Evolutionary conservation across 2,329 filamentous ascomycete species (phyloP).

Genomic region (Alternaria gaisen): DNA sequence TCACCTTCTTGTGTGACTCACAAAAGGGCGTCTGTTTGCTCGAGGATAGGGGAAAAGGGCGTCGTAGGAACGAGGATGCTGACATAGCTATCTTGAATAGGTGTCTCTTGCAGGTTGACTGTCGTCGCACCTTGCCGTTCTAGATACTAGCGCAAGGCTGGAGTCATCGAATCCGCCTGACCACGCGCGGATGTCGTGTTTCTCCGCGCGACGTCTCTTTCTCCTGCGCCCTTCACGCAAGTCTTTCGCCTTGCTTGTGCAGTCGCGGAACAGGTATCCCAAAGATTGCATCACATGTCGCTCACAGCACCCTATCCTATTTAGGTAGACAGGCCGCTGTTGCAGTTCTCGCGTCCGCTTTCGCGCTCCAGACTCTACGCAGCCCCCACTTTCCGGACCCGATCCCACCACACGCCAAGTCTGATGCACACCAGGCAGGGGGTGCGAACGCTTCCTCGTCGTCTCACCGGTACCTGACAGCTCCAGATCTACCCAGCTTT

Average conservation of each 20-base stretch:
- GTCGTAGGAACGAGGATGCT: neutral
- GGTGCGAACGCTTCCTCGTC: neutral
- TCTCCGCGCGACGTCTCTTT: neutral
- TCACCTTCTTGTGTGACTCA: neutral
- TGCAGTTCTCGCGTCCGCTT: conserved; percentile 4
- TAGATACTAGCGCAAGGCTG: neutral
- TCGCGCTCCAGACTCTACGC: conserved; percentile 1
- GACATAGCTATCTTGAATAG: neutral
- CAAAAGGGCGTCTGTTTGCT: neutral
- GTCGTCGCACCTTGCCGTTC: neutral
- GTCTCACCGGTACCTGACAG: conserved; percentile 1
- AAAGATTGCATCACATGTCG: neutral
- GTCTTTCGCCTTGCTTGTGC: neutral
- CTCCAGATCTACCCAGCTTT: neutral
- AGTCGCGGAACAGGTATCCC: neutral
- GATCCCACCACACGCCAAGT: conserved; percentile 4
- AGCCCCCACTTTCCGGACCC: conserved; percentile 3
- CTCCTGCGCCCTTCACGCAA: neutral
- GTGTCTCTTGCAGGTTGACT: neutral
- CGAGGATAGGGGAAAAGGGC: neutral
- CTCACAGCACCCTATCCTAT: neutral
- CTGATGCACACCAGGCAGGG: neutral
- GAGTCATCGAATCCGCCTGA: neutral
- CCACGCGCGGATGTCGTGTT: neutral
- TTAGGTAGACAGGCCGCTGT: neutral